Conservation (phyloP, 768 basidiomycete genomes). For the Termitomyces sp. region DNA sequence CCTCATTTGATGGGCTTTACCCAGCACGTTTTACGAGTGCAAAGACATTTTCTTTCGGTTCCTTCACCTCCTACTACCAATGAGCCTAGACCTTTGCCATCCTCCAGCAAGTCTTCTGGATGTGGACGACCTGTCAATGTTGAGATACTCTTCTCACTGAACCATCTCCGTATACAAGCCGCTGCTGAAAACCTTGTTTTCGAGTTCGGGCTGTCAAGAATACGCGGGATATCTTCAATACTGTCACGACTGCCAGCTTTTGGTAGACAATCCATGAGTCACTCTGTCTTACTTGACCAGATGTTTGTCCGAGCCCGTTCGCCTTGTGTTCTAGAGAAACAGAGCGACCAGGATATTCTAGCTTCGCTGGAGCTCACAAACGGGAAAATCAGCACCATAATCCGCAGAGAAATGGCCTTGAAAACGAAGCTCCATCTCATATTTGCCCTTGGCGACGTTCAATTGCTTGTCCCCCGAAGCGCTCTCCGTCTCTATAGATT, state of each 20-base stretch:
- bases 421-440: slow-evolving; percentile 35
- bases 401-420: slow-evolving; percentile 38
- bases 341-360: slow-evolving; percentile 47
- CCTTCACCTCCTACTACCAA: slow-evolving; percentile 10
- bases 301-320: slow-evolving; percentile 57
- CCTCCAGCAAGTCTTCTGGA: not conserved
- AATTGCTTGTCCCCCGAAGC: slow-evolving; percentile 70
- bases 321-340: slow-evolving; percentile 29
- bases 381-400: slow-evolving; percentile 40
- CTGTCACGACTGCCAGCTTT: slow-evolving; percentile 23
- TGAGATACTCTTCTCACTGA: slow-evolving; percentile 37
- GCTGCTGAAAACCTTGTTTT: slow-evolving; percentile 67
- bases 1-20: slow-evolving; percentile 58
- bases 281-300: slow-evolving; percentile 42
- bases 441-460: slow-evolving; percentile 38
- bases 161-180: slow-evolving; percentile 47
- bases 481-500: slow-evolving; percentile 75
- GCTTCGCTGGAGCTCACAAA: slow-evolving; percentile 50
- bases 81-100: not conserved
- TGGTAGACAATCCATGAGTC: slow-evolving; percentile 37
- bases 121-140: slow-evolving; percentile 14
- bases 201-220: slow-evolving; percentile 43
- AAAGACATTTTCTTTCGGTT: slow-evolving; percentile 26
- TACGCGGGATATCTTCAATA: slow-evolving; percentile 31
- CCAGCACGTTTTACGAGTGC: slow-evolving; percentile 48